Evolutionary conservation across 192 early-diverging fungal species (phyloP).

Genomic region (Coemansia sp.): DNA sequence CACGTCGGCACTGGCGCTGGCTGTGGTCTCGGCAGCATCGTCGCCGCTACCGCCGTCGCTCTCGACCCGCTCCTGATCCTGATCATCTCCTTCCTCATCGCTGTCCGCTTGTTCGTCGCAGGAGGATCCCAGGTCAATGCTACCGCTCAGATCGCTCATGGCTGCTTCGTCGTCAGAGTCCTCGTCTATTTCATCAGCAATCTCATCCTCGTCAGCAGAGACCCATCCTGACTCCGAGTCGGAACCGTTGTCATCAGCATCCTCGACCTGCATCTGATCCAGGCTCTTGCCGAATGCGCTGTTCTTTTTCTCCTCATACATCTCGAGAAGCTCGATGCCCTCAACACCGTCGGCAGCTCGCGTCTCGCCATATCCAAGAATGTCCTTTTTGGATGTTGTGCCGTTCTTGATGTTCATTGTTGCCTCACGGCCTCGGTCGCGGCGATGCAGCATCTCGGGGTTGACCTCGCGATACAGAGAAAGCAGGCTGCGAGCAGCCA

Average conservation of each 20-base stretch:
- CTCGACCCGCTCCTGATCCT: conserved; percentile 12
- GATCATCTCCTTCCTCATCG: conserved; percentile 51
- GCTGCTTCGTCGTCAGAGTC: conserved; percentile 17
- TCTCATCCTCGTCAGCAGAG: conserved; percentile 23
- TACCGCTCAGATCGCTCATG: not conserved
- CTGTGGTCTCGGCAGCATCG: not conserved
- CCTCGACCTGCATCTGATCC: conserved; percentile 30
- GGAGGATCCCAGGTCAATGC: conserved; percentile 7
- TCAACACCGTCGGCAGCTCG: conserved; percentile 67
- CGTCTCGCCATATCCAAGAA: conserved; percentile 71
- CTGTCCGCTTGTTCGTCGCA: conserved; percentile 25
- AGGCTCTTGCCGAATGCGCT: not conserved
- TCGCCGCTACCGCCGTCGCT: no score
- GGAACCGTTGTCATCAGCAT: conserved; percentile 10
- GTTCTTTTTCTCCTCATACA: conserved; percentile 28
- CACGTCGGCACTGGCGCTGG: not conserved
- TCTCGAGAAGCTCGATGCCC: conserved; percentile 76
- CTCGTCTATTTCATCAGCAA: conserved; percentile 46
- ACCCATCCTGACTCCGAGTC: conserved; percentile 2
- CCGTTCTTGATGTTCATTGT: conserved; percentile 63
- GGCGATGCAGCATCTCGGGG: conserved; percentile 88
- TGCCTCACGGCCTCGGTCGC: conserved; percentile 89
- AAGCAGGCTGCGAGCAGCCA: conserved; percentile 87
- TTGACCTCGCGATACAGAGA: conserved; percentile 93
- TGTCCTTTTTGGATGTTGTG: conserved; percentile 53